These are phyloP conservation scores for Ophiostoma sp. DNA, from an alignment of 2,329 filamentous ascomycete genomes.

Conservation along the genomic window DNA sequence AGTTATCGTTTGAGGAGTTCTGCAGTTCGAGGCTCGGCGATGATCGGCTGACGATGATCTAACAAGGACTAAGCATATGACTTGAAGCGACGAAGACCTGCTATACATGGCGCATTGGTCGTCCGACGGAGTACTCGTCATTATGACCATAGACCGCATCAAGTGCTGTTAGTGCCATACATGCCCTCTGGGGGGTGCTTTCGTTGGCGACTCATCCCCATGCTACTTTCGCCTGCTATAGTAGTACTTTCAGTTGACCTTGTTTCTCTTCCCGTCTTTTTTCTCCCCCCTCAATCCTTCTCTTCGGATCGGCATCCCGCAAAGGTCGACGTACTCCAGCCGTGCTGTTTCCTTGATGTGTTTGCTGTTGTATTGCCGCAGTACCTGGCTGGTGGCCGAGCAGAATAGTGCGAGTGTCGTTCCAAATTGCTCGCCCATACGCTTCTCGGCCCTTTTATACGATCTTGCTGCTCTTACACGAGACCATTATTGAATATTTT, in stretches of 20 bases:
- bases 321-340: background rate
- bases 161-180: too few relatives aligned
- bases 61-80: background rate
- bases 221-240: background rate
- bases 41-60: background rate
- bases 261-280: slow-evolving; percentile 3
- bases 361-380: too few relatives aligned
- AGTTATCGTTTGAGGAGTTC: background rate
- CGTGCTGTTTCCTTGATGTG: background rate
- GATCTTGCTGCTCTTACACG: too few relatives aligned
- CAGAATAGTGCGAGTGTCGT: too few relatives aligned
- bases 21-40: background rate
- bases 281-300: slow-evolving; percentile 1
- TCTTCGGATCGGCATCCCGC: background rate
- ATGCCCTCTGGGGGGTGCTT: too few relatives aligned
- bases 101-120: background rate
- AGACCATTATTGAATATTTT: too few relatives aligned
- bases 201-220: background rate
- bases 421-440: too few relatives aligned
- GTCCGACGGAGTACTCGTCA: background rate
- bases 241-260: background rate
- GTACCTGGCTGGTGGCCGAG: too few relatives aligned
- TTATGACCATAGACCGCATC: background rate
- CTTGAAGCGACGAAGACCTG: too few relatives aligned
- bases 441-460: too few relatives aligned